Percentiles rank a stretch among this genome's conserved stretches.
phyloP scores from a whole-genome alignment of 1,284 basidiomycete species.

The Malassezia restricta region DNA sequence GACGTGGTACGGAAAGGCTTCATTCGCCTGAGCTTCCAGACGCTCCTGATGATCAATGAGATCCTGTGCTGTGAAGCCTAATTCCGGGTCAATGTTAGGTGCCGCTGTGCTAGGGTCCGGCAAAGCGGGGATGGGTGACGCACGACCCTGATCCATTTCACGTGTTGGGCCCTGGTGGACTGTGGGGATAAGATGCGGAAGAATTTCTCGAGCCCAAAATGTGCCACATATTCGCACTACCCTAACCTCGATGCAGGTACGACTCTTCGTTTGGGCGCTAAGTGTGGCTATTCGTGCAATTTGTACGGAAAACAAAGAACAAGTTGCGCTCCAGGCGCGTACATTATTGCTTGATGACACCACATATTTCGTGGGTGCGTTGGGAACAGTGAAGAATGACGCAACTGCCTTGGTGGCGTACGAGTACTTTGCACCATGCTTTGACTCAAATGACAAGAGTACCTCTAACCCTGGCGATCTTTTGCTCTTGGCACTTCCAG shows the following conservation, averaged over 20 bases:
- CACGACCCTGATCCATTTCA: no score
- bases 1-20: conserved; percentile 45
- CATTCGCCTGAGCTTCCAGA: conserved; percentile 46
- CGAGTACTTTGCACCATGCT: conserved; percentile 42
- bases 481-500: conserved; percentile 37
- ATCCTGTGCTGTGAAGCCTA: conserved; percentile 43
- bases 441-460: background rate
- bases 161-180: no score
- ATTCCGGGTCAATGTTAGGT: conserved; percentile 12
- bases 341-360: conserved; percentile 1
- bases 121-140: background rate
- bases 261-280: background rate
- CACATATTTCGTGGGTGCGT: background rate
- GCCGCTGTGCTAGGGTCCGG: conserved; percentile 7
- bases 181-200: no score
- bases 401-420: background rate
- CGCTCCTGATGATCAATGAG: conserved; percentile 42
- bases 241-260: background rate
- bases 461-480: conserved; percentile 21
- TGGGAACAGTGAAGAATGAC: background rate
- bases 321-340: background rate
- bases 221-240: no score
- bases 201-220: background rate
- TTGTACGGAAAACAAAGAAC: no score
- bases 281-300: no score